A percentile compares a stretch with the other conserved stretches of the same genome.
phyloP scores from a whole-genome alignment of 164 flowering plant species.

The Hamamelis virginiana region DNA sequence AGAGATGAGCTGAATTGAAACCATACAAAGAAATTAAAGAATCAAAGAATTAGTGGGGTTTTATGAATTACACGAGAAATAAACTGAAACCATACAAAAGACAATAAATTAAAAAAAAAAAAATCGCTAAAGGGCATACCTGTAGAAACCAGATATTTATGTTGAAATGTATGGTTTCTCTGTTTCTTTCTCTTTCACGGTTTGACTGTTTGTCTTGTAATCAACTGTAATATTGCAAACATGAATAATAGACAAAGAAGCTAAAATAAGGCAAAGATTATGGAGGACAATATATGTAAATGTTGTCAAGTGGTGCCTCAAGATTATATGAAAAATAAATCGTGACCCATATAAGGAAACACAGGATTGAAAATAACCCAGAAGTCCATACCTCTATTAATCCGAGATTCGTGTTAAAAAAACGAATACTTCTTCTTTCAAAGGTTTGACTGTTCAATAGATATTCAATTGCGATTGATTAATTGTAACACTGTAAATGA shows the following conservation, averaged over 20 bases:
- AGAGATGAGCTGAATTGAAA: too few relatives aligned
- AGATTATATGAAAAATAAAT: neutral
- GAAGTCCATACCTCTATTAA: conserved; percentile 10
- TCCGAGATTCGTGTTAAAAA: neutral
- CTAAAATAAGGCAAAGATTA: too few relatives aligned
- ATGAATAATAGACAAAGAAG: too few relatives aligned
- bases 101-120: neutral
- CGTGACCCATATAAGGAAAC: conserved; percentile 7
- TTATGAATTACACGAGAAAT: neutral
- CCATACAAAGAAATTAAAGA: neutral
- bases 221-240: too few relatives aligned
- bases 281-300: too few relatives aligned
- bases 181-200: neutral
- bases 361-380: conserved; percentile 9
- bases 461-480: neutral
- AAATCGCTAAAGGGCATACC: neutral
- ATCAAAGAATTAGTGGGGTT: neutral
- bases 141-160: neutral
- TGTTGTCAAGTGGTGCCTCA: too few relatives aligned
- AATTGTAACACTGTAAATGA: conserved; percentile 14
- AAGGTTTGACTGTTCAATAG: neutral
- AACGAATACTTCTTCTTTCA: neutral
- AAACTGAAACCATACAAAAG: neutral
- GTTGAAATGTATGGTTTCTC: neutral
- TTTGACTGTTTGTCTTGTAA: neutral